Percentiles rank a stretch among this genome's conserved stretches.
Evolutionary conservation across 2,329 filamentous ascomycete genomes (phyloP).

Genomic region (Bipolaris oryzae): DNA sequence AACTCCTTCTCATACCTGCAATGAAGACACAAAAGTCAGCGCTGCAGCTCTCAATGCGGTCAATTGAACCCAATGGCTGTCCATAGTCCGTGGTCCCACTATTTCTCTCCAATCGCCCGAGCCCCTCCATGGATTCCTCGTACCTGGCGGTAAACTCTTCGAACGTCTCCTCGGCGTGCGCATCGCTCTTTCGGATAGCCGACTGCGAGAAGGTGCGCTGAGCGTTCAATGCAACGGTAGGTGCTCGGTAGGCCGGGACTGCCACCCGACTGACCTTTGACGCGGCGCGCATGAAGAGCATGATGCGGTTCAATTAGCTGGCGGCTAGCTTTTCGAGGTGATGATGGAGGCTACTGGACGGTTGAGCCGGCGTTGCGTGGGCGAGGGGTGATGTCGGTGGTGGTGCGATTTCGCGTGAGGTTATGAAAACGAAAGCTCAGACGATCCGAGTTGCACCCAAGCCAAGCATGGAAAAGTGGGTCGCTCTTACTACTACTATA

Average conservation of each 20-base stretch:
- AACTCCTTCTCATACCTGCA: constrained; percentile 99
- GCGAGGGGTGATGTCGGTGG: constrained; percentile 35
- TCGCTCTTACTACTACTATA: constrained; percentile 6
- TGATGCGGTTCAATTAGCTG: constrained; percentile 40
- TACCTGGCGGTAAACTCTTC: constrained; percentile 99
- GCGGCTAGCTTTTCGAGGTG: constrained; percentile 26
- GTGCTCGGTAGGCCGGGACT: constrained; percentile 44
- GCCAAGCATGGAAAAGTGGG: constrained; percentile 32
- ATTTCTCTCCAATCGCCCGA: constrained; percentile 16
- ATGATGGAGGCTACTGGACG: constrained; percentile 25
- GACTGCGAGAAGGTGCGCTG: constrained; percentile 59
- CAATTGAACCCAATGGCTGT: constrained; percentile 39
- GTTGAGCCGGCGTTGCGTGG: constrained; percentile 29
- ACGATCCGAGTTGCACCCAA: constrained; percentile 29
- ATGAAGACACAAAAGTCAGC: constrained; percentile 34
- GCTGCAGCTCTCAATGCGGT: constrained; percentile 25
- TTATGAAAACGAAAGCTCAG: constrained; percentile 34
- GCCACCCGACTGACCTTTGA: constrained; percentile 44
- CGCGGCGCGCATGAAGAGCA: constrained; percentile 49
- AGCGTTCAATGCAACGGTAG: constrained; percentile 41
- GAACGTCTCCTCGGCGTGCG: constrained; percentile 93
- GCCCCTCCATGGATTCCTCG: constrained; percentile 39
- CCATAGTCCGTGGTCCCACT: constrained; percentile 21
- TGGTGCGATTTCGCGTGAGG: constrained; percentile 30
- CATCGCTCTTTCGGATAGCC: constrained; percentile 52